A percentile compares a stretch with the other conserved stretches of the same genome.
Conservation (phyloP, 1,284 basidiomycete genomes). For the Mycena sp. region DNA sequence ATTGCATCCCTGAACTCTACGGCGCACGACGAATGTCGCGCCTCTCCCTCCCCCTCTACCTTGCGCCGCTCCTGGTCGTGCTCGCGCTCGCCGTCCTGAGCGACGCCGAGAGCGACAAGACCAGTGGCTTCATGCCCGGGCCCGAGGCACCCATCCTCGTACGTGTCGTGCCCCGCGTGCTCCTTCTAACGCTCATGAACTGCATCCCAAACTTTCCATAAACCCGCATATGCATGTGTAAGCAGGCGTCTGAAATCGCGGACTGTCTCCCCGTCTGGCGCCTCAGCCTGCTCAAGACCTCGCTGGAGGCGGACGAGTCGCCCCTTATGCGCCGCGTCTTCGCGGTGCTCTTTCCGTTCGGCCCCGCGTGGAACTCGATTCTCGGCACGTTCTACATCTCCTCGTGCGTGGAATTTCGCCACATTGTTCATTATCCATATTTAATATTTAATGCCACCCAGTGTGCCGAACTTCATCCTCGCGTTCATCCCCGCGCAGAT, state of each 20-base stretch:
- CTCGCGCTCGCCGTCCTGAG: conserved; percentile 7
- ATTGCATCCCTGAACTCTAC: too few species aligned
- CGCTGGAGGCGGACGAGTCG: conserved; percentile 69
- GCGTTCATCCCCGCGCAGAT: conserved; percentile 90
- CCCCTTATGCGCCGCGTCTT: conserved; percentile 82
- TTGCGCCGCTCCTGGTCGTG: conserved; percentile 2
- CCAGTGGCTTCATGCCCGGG: conserved; percentile 26
- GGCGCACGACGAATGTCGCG: too few species aligned
- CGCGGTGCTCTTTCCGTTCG: conserved; percentile 83
- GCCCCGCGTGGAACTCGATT: conserved; percentile 87
- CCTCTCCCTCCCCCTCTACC: not conserved
- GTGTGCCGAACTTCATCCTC: conserved; percentile 91
- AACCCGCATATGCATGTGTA: not conserved
- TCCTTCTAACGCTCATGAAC: not conserved
- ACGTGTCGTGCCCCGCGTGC: conserved; percentile 8
- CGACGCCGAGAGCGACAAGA: not conserved
- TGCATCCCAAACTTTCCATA: too few species aligned
- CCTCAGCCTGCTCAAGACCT: conserved; percentile 66
- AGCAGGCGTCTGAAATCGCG: conserved; percentile 60
- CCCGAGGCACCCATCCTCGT: conserved; percentile 24
- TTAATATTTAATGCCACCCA: conserved; percentile 41
- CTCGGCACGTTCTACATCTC: conserved; percentile 94
- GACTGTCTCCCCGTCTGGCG: conserved; percentile 63
- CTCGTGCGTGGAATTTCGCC: conserved; percentile 66
- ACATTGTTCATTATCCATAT: not conserved